Base-by-base conservation (phyloP, 192 early-diverging fungal species). In the Podila verticillata region DNA sequence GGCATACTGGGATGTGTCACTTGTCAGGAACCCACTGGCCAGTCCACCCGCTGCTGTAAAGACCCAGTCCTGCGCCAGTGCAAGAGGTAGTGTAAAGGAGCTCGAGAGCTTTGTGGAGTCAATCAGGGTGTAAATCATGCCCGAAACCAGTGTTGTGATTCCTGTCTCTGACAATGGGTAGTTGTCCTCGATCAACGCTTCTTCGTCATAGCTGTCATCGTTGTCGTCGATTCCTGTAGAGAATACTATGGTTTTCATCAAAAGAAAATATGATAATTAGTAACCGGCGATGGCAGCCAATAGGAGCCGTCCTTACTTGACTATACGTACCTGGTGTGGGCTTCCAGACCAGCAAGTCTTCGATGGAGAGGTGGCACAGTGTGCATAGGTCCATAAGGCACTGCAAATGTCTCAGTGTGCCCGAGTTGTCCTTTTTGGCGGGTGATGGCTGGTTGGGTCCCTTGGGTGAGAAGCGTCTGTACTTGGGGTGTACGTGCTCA, bases 81-180 rank as follows among this genome's bases (percentile, higher is more conserved):
- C 29, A 17, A 80, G 34, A 13, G 77, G 77, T 4, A 80, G 49
- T 32, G 70, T 72, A n/a, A 66, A 72, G 0, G 54, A 20, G 32
- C 59, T 72, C 3, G 59, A 20, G 26, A 80, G 65, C 22, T 72
- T 48, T 17, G 26, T 36, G 7, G 77, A 66, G 30, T 54, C 48
- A 10, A 60, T 68, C 56, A 68, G 51, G 31, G 69, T 70, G n/a
- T 70, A 68, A 29, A 80, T 80, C 77, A 80, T 80, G 34, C 70
- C 77, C 6, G 65, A 32, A 12, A 64, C 62, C 15, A 80, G 47
- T 4, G 77, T 80, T 1, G 77, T 72, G 56, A 80, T 72, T 56
- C 77, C 77, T 8, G 69, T 72, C 44, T 80, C 77, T 13, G 77
- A 72, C 13, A 80, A 35, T 29, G 77, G 77, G 28, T 72, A 80